Conservation (phyloP, 495 filamentous ascomycete genomes). For the Annulohypoxylon stygium region DNA sequence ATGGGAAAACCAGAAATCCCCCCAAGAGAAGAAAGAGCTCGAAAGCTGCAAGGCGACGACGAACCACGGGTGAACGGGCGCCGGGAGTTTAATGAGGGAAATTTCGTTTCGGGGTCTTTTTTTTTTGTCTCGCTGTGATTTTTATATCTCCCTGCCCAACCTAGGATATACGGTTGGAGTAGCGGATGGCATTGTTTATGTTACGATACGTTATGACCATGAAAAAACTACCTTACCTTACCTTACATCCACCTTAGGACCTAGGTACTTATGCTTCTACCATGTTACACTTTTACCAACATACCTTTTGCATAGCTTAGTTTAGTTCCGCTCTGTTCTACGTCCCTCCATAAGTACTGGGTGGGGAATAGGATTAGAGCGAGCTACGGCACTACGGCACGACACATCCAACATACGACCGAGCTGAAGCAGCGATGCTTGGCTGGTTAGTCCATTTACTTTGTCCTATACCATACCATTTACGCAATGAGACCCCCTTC, state of each 20-base stretch:
- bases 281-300: neutral
- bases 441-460: conserved; percentile 22
- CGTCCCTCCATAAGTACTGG: neutral
- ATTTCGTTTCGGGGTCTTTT: neutral
- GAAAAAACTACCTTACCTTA: conserved; percentile 1
- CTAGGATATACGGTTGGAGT: neutral
- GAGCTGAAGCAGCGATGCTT: conserved; percentile 9
- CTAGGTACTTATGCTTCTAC: too few relatives aligned
- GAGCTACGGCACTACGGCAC: neutral
- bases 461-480: conserved; percentile 42
- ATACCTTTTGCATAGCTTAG: neutral
- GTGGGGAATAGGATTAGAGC: neutral
- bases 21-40: neutral
- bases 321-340: conserved; percentile 6
- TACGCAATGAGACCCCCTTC: conserved; percentile 4
- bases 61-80: neutral
- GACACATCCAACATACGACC: neutral
- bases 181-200: neutral
- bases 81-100: conserved; percentile 1
- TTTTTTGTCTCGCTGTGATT: neutral
- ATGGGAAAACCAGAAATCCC: neutral
- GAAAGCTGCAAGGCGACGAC: conserved; percentile 5
- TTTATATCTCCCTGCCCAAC: neutral
- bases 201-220: conserved; percentile 3
- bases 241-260: neutral